Evolutionary conservation across 108 stramenopile species (phyloP), one percentile per base, ranked within the genome.

Genomic region (Nannochloropsis oceanica): DNA sequence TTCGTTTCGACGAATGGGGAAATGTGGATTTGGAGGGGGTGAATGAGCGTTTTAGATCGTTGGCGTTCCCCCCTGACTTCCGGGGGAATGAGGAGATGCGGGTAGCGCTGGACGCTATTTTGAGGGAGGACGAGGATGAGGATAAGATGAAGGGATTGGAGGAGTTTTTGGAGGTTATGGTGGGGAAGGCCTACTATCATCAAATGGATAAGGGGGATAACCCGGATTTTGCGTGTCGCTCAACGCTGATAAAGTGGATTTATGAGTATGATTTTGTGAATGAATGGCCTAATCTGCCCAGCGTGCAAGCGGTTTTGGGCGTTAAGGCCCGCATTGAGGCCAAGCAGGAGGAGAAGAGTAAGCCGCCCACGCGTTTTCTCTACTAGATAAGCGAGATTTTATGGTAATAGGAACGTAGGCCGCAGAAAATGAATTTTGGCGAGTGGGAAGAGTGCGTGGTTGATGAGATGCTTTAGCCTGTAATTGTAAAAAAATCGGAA

Each of bases 51-150:
- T 42, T 46, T 26, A 82, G 81, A 27, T 81, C 80, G 3, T 80
- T 83, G 13, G 25, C 84, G 26, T 44, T 44, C 43, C 87, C 87
- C 27, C 87, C 87, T 27, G 83, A 84, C 46, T 80, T 87, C 27
- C 80, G 80, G 79, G 25, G 44, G 1, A 80, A 79, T 13, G 83
- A 87, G 79, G 87, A 83, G 10, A 25, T 87, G 79, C 83, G 83
- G 22, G 80, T 81, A 42, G 83, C 83, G 13, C 44, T 87, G 80
- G 84, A 87, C 44, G 87, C 87, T 22, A 84, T 84, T 27, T 84
- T 88, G 81, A 84, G 80, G 84, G 87, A 84, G n/a, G 88, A 89
- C 13, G 81, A 82, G 42, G 85, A 85, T 27, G 80, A 73, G n/a
- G 59, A 73, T 73, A 73, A 73, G n/a, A 73, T 73, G 59, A 73